Evolutionary conservation across 177 flowering plant genomes (phyloP), one percentile per base, ranked within the genome.

Genomic region (Vitis hybrid): DNA sequence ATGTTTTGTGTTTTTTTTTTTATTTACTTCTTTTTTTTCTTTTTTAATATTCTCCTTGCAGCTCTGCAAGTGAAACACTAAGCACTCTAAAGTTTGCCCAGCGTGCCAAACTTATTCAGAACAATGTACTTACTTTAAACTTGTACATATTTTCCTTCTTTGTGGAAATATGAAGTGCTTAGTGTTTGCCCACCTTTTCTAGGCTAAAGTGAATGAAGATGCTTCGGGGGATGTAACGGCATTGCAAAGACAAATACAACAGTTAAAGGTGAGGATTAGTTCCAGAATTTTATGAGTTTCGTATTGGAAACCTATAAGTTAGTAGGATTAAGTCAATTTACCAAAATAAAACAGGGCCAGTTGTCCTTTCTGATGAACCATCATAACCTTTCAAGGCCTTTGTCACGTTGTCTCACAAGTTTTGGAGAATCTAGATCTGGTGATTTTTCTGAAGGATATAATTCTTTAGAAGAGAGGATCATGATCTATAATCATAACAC

Each of bases 151-250:
- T 49, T 60, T 3, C 45, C 14, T 51, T 51, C 11, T 8, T 17
- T 3, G 1, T 13, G 7, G 54, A 64, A 51, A 32, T 14, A 4
- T 23, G 21, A 23, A 9, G 18, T 51, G 48, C 17, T 30, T 62
- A 40, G 32, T 30, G 32, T 68, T 17, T 65, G 64, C 54, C 17
- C 21, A 55, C 18, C 32, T 60, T 71, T 52, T 71, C 45, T 66
- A 94, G 98, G 98, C 98, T 60, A 88, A 83, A 75, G 94, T 92
- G 62, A 94, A 94, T 75, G 98, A 94, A 83, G 96, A 89, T 84
- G 89, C 97, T 75, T 91, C 96, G 4, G 96, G 93, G 56, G 92
- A 92, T 75, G 86, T 92, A 13, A 67, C 71, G 56, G 89, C 89
- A 59, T 79, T 92, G 76, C 97, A 91, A 74, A 79, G 74, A 32